Conservation (phyloP, 75 land plant genomes). For the Larix kaempferi region DNA sequence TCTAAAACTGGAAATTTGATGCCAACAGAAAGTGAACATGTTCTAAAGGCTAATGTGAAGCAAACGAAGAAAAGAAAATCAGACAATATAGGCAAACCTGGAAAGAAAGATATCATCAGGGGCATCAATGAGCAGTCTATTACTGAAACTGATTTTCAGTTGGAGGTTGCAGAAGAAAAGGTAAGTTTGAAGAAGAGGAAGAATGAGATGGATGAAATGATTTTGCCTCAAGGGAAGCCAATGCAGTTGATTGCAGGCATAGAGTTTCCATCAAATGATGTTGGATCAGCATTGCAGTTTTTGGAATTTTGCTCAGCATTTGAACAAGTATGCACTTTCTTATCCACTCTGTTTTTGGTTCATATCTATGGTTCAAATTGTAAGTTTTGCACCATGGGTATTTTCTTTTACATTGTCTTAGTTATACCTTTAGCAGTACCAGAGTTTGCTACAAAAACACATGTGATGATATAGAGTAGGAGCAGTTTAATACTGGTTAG, state of each 20-base stretch:
- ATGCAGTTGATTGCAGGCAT: conserved; percentile 47
- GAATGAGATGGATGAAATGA: neutral
- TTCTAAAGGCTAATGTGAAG: neutral
- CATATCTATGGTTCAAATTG: neutral
- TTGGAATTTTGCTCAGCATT: conserved; percentile 88
- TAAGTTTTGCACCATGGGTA: too few relatives aligned
- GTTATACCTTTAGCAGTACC: too few relatives aligned
- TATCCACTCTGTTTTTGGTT: neutral
- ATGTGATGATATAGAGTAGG: too few relatives aligned
- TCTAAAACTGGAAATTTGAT: neutral
- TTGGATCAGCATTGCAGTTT: conserved; percentile 85
- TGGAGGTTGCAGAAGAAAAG: neutral
- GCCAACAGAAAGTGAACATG: neutral
- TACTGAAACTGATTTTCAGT: neutral
- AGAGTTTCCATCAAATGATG: conserved; percentile 50
- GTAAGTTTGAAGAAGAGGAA: neutral
- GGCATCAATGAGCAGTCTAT: neutral
- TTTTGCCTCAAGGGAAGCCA: conserved; percentile 45
- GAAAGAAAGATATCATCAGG: neutral
- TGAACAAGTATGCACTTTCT: conserved; percentile 36
- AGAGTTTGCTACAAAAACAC: too few relatives aligned
- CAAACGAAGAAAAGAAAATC: neutral
- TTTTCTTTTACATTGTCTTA: too few relatives aligned
- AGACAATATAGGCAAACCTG: neutral
- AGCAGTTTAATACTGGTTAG: too few relatives aligned